Base-by-base conservation (phyloP, 208 protist species). In the Vickermania spadyakhi region DNA sequence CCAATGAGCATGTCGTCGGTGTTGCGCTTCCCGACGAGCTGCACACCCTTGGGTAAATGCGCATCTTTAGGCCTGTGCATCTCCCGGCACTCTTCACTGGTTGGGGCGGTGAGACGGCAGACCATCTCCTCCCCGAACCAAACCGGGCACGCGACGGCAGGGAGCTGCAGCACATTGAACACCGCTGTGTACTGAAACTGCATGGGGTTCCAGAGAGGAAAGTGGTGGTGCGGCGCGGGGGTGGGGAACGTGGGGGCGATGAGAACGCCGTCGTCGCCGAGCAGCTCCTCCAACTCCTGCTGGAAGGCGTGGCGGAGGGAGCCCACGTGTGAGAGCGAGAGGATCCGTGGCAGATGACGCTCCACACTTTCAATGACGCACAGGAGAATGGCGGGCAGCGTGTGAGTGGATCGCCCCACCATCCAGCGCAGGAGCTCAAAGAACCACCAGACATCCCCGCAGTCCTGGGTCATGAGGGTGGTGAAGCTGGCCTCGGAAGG, bases 131-230 rank as follows among this genome's bases (percentile, higher is more conserved):
- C 60, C 13, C 31, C 23, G 51, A 54, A 59, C 84, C 86, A 94
- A 5, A 91, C 69, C 0, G 86, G 86, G 56, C 77, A 81, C 2
- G 78, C 79, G 28, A 79, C 89, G 28, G 77, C 78, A 1, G 86
- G 86, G 61, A 90, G 73, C 67, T 85, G 86, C 61, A 91, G 67
- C 41, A 88, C 83, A 56, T 94, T 94, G 66, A 94, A 94, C 50
- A 74, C 79, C 1, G 86, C 86, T 25, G 83, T 88, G 79, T 94
- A 94, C 64, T 89, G 81, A 52, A 89, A 94, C 64, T 89, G 73
- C 28, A 94, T 84, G 1, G 83, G 77, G 49, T 77, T 77, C 68
- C 82, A 77, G 7, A 85, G 58, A 18, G 78, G 77, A 29, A 60
- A 63, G 69, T 94, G 86, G 61, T 94, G 86, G 2, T 75, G 73